Conservation (phyloP, 306 rosid genomes). For the Lablab purpureus region DNA sequence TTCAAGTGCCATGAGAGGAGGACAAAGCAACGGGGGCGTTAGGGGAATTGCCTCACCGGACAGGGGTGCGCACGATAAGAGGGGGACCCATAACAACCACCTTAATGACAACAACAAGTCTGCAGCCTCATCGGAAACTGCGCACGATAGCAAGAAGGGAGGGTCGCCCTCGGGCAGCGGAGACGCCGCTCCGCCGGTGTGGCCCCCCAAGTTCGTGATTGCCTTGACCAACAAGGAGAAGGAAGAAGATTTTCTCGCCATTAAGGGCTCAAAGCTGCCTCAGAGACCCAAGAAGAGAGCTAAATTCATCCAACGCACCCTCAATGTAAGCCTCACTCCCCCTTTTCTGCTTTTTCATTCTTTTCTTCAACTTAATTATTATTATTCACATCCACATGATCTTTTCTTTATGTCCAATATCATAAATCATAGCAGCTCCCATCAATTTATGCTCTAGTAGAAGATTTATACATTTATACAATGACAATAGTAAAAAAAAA, state of each 20-base stretch:
- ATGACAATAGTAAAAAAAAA: neutral
- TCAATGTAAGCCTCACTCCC: constrained; percentile 74
- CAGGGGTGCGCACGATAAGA: constrained; percentile 92
- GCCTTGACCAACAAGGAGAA: constrained; percentile 95
- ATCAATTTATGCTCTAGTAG: neutral
- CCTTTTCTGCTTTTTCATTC: neutral
- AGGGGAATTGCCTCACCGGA: constrained; percentile 88
- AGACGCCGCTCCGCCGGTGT: constrained; percentile 67
- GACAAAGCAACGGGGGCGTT: constrained; percentile 77
- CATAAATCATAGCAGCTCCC: neutral
- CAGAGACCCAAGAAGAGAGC: constrained; percentile 96
- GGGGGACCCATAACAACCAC: constrained; percentile 54
- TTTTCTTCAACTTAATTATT: no score
- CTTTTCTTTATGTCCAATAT: neutral
- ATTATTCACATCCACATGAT: neutral
- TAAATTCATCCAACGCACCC: constrained; percentile 87
- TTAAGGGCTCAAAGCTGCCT: constrained; percentile 89
- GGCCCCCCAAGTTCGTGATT: constrained; percentile 97
- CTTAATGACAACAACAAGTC: constrained; percentile 62
- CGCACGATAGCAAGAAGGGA: constrained; percentile 94
- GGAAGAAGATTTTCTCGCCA: constrained; percentile 93
- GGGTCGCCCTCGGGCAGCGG: constrained; percentile 93
- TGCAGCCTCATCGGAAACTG: constrained; percentile 85
- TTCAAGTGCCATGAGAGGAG: constrained; percentile 88
- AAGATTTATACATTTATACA: neutral